Evolutionary conservation across 345 rosid genomes (phyloP), one percentile per base, ranked within the genome.

Genomic region (Brassica juncea): DNA sequence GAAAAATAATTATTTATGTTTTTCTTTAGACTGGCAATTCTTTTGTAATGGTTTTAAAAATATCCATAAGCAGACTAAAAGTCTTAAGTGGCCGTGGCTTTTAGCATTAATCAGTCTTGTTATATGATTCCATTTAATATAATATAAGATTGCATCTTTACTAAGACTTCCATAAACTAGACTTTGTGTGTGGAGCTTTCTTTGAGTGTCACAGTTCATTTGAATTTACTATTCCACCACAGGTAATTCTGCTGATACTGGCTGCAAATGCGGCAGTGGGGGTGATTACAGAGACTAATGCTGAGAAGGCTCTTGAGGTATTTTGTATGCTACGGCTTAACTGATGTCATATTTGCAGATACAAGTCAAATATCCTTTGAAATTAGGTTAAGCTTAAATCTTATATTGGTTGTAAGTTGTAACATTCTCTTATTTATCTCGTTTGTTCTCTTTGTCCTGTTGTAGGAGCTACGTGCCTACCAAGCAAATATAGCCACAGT

Each of bases 241-340:
- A 95, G 98, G 99, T 95, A 44, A 95, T 95, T 82, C 85, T 95
- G 70, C 82, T 95, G 83, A 93, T 95, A 87, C 87, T 95, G 87
- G 99, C 98, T 83, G 99, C 98, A 84, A 95, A 95, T 90, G 98
- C 99, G 35, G 94, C 98, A 1, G 99, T 95, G 8, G 98, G 98
- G 57, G 97, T 95, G 59, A 95, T 95, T 67, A 95, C 99, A 5
- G 99, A 93, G 89, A 95, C 99, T 54, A 95, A 95, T 89, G 99
- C 98, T 35, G 99, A 95, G 85, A 95, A 89, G 84, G 99, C 97
- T 32, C 98, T 95, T 80, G 97, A 95, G 91, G 99, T 89, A 77
- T 68, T 77, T 84, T 73, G 70, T 55, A 25, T 75, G 72, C 59
- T 75, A 42, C 5, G 25, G 52, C 14, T 59, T 39, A 32, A 59